Conservation (phyloP, 768 basidiomycete genomes). For the Paxillus ammoniavirescens region DNA sequence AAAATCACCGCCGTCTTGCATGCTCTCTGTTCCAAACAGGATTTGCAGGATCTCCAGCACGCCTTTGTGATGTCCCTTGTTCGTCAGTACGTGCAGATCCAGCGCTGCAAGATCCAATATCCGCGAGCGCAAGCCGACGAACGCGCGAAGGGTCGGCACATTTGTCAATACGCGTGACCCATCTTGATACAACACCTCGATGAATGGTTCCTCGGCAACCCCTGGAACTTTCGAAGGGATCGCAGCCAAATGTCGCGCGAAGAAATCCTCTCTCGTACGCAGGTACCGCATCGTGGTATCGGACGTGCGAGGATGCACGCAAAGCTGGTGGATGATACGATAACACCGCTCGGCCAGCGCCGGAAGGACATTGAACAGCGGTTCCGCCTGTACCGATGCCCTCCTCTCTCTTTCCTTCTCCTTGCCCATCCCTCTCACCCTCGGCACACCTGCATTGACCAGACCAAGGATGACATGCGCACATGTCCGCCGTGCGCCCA, state of each 20-base stretch:
- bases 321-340: slow-evolving; percentile 79
- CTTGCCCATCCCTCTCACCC: slow-evolving; percentile 45
- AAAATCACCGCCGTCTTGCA: slow-evolving; percentile 37
- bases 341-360: slow-evolving; percentile 84
- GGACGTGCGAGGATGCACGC: slow-evolving; percentile 81
- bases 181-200: slow-evolving; percentile 66
- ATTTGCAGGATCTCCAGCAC: slow-evolving; percentile 76
- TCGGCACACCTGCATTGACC: slow-evolving; percentile 69
- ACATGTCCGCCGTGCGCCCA: slow-evolving; percentile 66
- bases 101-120: slow-evolving; percentile 85
- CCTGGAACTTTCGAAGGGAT: slow-evolving; percentile 67
- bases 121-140: slow-evolving; percentile 80
- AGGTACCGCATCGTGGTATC: slow-evolving; percentile 82
- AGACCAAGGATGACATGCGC: slow-evolving; percentile 81
- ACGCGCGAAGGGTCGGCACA: slow-evolving; percentile 65
- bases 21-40: slow-evolving; percentile 67
- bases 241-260: slow-evolving; percentile 76
- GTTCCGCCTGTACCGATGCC: slow-evolving; percentile 33
- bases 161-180: slow-evolving; percentile 68
- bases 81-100: slow-evolving; percentile 84
- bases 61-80: slow-evolving; percentile 70
- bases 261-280: slow-evolving; percentile 86
- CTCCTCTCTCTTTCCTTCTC: slow-evolving; percentile 33
- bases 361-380: slow-evolving; percentile 66
- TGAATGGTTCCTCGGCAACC: slow-evolving; percentile 44